These are phyloP conservation scores for Daldinia concentrica DNA, from an alignment of 495 filamentous ascomycete genomes.

Conservation along the genomic window DNA sequence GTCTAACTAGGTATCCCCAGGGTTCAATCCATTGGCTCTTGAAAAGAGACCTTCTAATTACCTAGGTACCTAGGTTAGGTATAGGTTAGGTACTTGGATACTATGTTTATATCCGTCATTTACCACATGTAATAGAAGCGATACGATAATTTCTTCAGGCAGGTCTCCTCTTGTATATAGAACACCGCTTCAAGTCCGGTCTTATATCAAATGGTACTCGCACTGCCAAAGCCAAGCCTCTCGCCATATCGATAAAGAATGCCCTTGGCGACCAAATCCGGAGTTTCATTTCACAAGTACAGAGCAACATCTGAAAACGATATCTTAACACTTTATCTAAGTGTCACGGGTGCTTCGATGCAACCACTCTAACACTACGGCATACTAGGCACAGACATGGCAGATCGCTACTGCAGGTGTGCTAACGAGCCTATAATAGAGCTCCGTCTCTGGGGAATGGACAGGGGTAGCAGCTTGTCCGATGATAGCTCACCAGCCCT, in stretches of 20 bases:
- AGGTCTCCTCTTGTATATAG: too few species aligned
- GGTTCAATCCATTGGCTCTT: background rate
- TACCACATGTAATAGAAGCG: background rate
- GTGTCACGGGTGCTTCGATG: background rate
- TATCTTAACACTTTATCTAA: background rate
- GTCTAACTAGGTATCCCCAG: background rate
- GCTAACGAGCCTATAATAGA: slow-evolving; percentile 31
- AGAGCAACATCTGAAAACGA: background rate
- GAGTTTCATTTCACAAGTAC: background rate
- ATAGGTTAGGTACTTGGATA: background rate
- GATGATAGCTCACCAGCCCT: slow-evolving; percentile 35
- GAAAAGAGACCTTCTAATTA: background rate
- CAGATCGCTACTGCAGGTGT: background rate
- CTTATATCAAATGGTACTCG: too few species aligned
- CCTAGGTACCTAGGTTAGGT: background rate
- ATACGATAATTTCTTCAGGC: background rate
- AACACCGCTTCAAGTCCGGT: too few species aligned
- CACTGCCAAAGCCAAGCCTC: background rate
- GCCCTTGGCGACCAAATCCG: background rate
- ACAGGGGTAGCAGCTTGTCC: slow-evolving; percentile 31
- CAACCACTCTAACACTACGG: slow-evolving; percentile 17
- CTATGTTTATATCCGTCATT: background rate
- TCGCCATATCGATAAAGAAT: background rate
- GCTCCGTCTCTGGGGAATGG: slow-evolving; percentile 21
- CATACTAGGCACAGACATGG: background rate